Percentiles rank a stretch among this genome's conserved stretches.
Evolutionary conservation across 2,329 filamentous ascomycete species (phyloP).

Genomic region (Neopestalotiopsis sp.): DNA sequence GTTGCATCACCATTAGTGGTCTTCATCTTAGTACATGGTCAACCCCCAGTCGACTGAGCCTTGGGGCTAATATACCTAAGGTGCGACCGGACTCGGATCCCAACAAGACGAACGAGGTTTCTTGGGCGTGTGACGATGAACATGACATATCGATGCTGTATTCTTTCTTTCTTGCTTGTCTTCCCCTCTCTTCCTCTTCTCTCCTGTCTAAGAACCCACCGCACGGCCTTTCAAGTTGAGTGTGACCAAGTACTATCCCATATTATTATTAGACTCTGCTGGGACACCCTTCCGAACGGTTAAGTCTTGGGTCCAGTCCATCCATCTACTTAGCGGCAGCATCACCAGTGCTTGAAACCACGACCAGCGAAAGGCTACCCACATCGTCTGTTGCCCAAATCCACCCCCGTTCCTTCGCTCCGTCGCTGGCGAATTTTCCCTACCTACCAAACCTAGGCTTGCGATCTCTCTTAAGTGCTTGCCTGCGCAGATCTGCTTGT

Average conservation of each 20-base stretch:
- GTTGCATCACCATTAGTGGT: constrained; percentile 12
- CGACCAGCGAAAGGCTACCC: constrained; percentile 6
- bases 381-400: constrained; percentile 6
- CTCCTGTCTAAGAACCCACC: too few species aligned
- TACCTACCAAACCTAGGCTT: background rate
- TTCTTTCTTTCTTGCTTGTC: background rate
- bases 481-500: background rate
- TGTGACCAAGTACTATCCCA: background rate
- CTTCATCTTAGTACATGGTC: constrained; percentile 6
- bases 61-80: constrained; percentile 2
- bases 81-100: constrained; percentile 1
- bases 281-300: background rate
- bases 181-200: background rate
- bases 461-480: background rate
- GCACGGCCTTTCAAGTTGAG: background rate
- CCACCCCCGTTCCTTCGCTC: background rate
- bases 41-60: background rate
- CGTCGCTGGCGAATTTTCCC: constrained; percentile 5
- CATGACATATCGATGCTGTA: background rate
- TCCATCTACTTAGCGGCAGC: constrained; percentile 3
- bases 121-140: background rate
- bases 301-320: constrained; percentile 15
- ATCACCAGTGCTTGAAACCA: constrained; percentile 15
- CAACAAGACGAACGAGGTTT: background rate
- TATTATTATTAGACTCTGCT: constrained; percentile 1